A percentile compares a stretch with the other conserved stretches of the same genome.
phyloP scores from a whole-genome alignment of 2,329 filamentous ascomycete genomes.

The Aspergillus terreus region DNA sequence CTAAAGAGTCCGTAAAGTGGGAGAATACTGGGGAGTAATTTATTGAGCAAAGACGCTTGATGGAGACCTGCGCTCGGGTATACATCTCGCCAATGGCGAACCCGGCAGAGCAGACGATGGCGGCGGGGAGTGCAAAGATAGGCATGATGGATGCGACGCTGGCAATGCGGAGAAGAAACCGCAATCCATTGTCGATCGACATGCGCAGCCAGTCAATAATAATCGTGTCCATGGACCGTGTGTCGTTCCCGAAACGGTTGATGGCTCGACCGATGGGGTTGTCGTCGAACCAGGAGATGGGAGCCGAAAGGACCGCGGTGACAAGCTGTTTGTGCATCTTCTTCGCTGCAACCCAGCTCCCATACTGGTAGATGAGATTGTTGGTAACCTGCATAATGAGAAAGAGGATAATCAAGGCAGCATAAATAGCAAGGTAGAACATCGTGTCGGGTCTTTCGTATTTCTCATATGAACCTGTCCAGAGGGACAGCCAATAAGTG shows the following conservation, averaged over 20 bases:
- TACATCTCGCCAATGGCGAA: conserved; percentile 50
- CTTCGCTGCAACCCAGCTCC: conserved; percentile 55
- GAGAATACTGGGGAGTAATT: conserved; percentile 55
- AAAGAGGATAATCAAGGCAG: conserved; percentile 40
- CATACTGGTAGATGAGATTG: conserved; percentile 48
- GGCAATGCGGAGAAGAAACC: conserved; percentile 46
- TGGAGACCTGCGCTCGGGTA: conserved; percentile 47
- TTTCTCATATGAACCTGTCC: conserved; percentile 22
- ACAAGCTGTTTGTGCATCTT: conserved; percentile 53
- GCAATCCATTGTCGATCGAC: conserved; percentile 37
- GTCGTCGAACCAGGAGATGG: conserved; percentile 56
- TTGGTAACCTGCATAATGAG: conserved; percentile 21
- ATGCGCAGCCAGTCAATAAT: conserved; percentile 42
- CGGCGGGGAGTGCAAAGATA: conserved; percentile 48
- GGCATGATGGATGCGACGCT: conserved; percentile 52
- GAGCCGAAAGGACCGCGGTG: conserved; percentile 50
- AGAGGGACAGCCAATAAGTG: conserved; percentile 29
- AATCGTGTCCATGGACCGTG: conserved; percentile 52
- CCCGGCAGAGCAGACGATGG: conserved; percentile 45
- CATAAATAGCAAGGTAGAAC: conserved; percentile 55
- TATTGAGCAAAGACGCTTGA: conserved; percentile 46
- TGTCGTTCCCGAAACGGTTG: conserved; percentile 54
- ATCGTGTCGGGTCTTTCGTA: conserved; percentile 12
- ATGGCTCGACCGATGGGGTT: conserved; percentile 48
- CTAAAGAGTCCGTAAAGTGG: conserved; percentile 53